A percentile compares a stretch with the other conserved stretches of the same genome.
phyloP scores from a whole-genome alignment of 352 stramenopile species.

The Phytophthora pini region DNA sequence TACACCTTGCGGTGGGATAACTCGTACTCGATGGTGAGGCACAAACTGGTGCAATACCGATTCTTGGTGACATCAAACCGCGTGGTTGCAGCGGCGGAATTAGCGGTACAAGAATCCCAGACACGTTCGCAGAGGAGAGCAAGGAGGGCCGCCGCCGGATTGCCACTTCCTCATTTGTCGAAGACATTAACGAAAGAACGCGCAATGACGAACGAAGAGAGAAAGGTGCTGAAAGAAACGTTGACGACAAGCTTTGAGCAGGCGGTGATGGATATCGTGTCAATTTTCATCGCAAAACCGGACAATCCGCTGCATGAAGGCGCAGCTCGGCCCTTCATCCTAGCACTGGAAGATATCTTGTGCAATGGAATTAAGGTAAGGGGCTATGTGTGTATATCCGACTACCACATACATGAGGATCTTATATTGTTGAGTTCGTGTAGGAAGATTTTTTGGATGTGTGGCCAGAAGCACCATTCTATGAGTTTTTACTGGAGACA shows the following conservation, averaged over 20 bases:
- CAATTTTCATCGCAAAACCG: slow-evolving; percentile 72
- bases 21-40: slow-evolving; percentile 74
- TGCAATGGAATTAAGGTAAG: slow-evolving; percentile 70
- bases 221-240: slow-evolving; percentile 32
- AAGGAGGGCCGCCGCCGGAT: slow-evolving; percentile 28
- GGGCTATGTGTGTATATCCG: background rate
- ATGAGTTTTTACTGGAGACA: slow-evolving; percentile 72
- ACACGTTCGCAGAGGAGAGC: slow-evolving; percentile 29
- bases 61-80: slow-evolving; percentile 50
- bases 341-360: slow-evolving; percentile 71
- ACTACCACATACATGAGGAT: background rate
- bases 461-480: slow-evolving; percentile 81
- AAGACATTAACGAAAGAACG: slow-evolving; percentile 49
- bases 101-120: slow-evolving; percentile 53
- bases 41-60: slow-evolving; percentile 71
- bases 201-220: slow-evolving; percentile 38
- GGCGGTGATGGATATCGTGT: slow-evolving; percentile 70
- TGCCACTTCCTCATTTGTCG: slow-evolving; percentile 43
- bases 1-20: slow-evolving; percentile 82
- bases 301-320: slow-evolving; percentile 81
- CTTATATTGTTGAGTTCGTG: slow-evolving; percentile 8
- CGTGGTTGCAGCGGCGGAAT: slow-evolving; percentile 54
- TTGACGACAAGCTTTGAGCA: slow-evolving; percentile 29
- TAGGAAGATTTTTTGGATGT: slow-evolving; percentile 48
- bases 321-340: slow-evolving; percentile 58